Evolutionary conservation across 1,284 basidiomycete genomes (phyloP), one percentile per base, ranked within the genome.

Genomic region (Irpex sp.): DNA sequence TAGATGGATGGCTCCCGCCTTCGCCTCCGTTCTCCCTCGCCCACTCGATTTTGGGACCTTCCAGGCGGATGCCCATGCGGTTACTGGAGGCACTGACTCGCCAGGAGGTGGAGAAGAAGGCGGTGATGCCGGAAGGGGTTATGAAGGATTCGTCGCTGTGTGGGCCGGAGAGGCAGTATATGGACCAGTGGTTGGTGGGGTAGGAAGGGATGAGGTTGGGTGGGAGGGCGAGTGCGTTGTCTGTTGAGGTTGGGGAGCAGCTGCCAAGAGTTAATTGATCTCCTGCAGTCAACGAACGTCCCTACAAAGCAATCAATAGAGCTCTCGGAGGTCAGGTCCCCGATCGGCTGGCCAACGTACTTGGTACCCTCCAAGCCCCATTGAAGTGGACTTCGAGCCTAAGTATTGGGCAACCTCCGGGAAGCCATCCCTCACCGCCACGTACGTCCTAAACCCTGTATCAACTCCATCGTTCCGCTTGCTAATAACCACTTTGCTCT

Each of bases 1-100:
- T 90, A 47, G 82, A 84, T 0, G 88, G 87, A 70, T 91, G 89
- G 10, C 83, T 82, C 0, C 88, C 88, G 6, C 88, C 88, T 67
- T 89, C 83, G 0, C 87, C 87, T 14, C 88, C 88, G 58, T 78
- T 83, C 16, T 69, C 64, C 45, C 87, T 77, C 0, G 86, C 80
- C 85, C 86, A 91, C 8, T 74, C 65, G 52, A 89, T 78, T n/a
- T 75, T 77, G 0, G 78, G 71, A 1, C 79, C 77, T 56, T 83
- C 77, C 12, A 74, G 64, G 7, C 83, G 78, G 47, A 85, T 80
- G 10, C 84, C 83, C 76, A 86, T 82, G 10, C 85, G 78, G 67
- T 87, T 87, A 69, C 83, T 86, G 2, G 83, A 80, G 0, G 81
- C 69, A 58, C 82, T 82, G 28, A 88, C 78, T 1, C 70, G 75